Evolutionary conservation across 169 alveolate species (phyloP), one percentile per base, ranked within the genome.

Genomic region (Plasmodium chabaudi): DNA sequence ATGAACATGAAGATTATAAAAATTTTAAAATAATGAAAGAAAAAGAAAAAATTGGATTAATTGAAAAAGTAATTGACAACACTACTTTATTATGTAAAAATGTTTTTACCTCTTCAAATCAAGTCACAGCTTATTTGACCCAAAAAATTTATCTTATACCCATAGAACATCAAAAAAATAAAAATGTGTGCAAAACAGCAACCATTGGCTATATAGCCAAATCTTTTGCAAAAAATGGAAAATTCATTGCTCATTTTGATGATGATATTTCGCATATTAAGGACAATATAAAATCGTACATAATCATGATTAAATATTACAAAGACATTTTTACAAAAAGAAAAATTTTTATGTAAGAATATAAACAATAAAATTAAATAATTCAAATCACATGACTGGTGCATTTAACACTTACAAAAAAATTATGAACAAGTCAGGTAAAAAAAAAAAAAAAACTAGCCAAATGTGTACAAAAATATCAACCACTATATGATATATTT

Each of bases 151-250:
- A 59, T 17, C 34, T 79, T 9, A 44, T 49, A 9, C 53, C 65
- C 42, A 27, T 71, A 34, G 23, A 7, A 27, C 19, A 67, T 59
- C 42, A 17, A 6, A 23, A 51, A 12, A 44, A 79, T 79, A 25
- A 51, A 60, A 65, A 57, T 13, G 49, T 25, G 7, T 55, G 42
- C 4, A 57, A 67, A n/a, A 69, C 56, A 19, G n/a, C 21, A 27
- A 60, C 65, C 13, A 27, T 67, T 6, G 89, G 89, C 13, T 9
- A 27, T 67, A 42, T 79, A 64, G 47, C 55, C 5, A 69, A 69
- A 39, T 71, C 89, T 12, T 79, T 79, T 79, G 89, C 89, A 39
- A 79, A 79, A 64, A 65, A 17, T 65, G 89, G 89, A 4, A 79
- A 79, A 19, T 65, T 65, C 57, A 5, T 65, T 39, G 79, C 51